Base-by-base conservation (phyloP, 2,329 filamentous ascomycete species). In the Thielaviopsis ethacetica region DNA sequence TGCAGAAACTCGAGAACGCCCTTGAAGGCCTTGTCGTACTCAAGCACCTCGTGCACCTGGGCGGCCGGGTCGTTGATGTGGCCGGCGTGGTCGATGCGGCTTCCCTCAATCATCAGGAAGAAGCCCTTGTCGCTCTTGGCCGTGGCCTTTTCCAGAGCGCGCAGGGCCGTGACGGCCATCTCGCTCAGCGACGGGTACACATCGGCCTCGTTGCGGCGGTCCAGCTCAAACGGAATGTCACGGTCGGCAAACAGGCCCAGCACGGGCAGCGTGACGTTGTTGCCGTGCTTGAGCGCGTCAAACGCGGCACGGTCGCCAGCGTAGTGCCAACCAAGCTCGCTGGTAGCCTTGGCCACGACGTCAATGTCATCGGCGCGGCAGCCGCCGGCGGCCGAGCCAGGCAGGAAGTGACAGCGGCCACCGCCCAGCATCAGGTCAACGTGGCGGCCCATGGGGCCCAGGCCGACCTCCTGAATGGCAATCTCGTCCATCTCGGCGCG, bases 71-170 rank as follows among this genome's bases (percentile, higher is more conserved):
- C 88, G 65, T 93, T 93, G 63, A 80, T 81, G 68, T 93, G 88
- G 6, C 90, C 93, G 3, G 93, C 91, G 68, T 98, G 93, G 67
- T 98, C 93, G 66, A 98, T 97, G 50, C 93, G 80, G 66, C 88
- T 95, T 4, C 91, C 93, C 71, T 98, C 93, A 62, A 98, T 94
- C 91, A 98, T 95, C 65, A 98, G 76, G 72, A 98, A 98, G 76
- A 97, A 98, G 4, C 93, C 93, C 71, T 94, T 83, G 50, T 97
- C 89, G 62, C 81, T 89, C 67, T 91, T 77, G 67, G 81, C 77
- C 0, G 93, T 96, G 0, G 91, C 93, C 61, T 83, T 82, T 62
- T 86, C 85, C 24, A 98, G 79, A 1, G 88, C 83, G 15, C 78
- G 81, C 62, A 98, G 75, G 1, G 93, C 91, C 17, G 88, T 88